phyloP scores from a whole-genome alignment of 2,329 filamentous ascomycete species.

The Colletotrichum sp. region DNA sequence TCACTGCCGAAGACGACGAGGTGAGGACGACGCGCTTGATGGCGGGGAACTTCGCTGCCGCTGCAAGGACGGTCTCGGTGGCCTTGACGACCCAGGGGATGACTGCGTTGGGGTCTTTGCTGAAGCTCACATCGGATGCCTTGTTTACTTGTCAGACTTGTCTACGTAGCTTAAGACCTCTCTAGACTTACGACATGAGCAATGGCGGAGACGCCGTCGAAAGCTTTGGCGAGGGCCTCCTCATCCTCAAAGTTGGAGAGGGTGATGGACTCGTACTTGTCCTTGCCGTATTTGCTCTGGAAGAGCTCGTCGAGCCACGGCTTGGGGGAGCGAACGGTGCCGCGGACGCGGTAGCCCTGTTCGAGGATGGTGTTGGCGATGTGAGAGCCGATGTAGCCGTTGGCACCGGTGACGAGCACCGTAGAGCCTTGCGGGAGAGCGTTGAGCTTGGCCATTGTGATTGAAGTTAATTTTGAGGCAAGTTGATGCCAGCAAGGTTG shows the following conservation, averaged over 20 bases:
- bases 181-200: conserved; percentile 21
- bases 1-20: conserved; percentile 32
- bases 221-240: conserved; percentile 27
- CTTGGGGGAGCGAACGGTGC: conserved; percentile 42
- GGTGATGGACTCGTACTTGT: conserved; percentile 36
- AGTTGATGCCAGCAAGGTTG: background rate
- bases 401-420: conserved; percentile 46
- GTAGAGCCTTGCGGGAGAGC: conserved; percentile 32
- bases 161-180: fast-evolving
- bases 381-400: conserved; percentile 46
- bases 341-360: conserved; percentile 48
- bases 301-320: conserved; percentile 33
- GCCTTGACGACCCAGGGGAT: conserved; percentile 37
- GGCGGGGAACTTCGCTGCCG: conserved; percentile 34
- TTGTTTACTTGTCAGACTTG: conserved; percentile 25
- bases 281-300: conserved; percentile 34
- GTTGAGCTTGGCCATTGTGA: conserved; percentile 2
- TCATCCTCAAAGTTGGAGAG: conserved; percentile 35
- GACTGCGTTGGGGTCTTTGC: conserved; percentile 40
- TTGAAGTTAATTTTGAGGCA: background rate
- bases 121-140: conserved; percentile 38
- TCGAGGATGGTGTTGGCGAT: conserved; percentile 40
- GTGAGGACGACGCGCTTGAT: conserved; percentile 47
- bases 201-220: conserved; percentile 26
- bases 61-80: conserved; percentile 32